Evolutionary conservation across 192 early-diverging fungal species (phyloP), one percentile per base, ranked within the genome.

Genomic region (Podila epicladia): DNA sequence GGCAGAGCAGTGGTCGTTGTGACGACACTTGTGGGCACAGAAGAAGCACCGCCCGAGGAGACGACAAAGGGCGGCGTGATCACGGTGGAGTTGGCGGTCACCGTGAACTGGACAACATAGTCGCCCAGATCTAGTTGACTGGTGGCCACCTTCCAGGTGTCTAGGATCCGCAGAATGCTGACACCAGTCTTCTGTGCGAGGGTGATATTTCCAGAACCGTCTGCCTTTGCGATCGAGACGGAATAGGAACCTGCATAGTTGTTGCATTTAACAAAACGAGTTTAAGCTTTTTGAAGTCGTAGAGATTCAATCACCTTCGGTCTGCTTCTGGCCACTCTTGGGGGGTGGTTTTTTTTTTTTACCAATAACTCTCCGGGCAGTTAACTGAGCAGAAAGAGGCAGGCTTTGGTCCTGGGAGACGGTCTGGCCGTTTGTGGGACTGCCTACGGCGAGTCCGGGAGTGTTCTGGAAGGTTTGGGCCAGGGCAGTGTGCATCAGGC

Each of bases 401-500:
- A 31, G 1, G 26, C 12, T 32, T 28, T 48, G 19, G 55, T 64
- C 37, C 12, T 50, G 61, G 13, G n/a, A 6, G 49, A 72, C 7
- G 51, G 70, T 41, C 5, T 32, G 19, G 53, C 62, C 70, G n/a
- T 63, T 31, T 29, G 7, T 1, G 7, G 70, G 70, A 15, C 33
- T 15, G 22, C 7, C 15, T 5, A 63, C 61, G 5, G 20, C 4
- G 1, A 64, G 1, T 2, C 70, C 70, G 0, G 37, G 26, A 3
- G 70, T 72, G 62, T 72, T 72, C 4, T 55, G 12, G 62, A 62
- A 71, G 17, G 45, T 22, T 28, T 58, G 59, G 5, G 31, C 53
- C 53, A 55, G 53, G 3, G n/a, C 22, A 22, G 53, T 9, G n/a
- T 55, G 53, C 8, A 55, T n/a, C n/a, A 55, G 24, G 22, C 8